These are phyloP conservation scores for Trichosporon coremiiforme DNA, from an alignment of 1,284 basidiomycete genomes.

Conservation along the genomic window DNA sequence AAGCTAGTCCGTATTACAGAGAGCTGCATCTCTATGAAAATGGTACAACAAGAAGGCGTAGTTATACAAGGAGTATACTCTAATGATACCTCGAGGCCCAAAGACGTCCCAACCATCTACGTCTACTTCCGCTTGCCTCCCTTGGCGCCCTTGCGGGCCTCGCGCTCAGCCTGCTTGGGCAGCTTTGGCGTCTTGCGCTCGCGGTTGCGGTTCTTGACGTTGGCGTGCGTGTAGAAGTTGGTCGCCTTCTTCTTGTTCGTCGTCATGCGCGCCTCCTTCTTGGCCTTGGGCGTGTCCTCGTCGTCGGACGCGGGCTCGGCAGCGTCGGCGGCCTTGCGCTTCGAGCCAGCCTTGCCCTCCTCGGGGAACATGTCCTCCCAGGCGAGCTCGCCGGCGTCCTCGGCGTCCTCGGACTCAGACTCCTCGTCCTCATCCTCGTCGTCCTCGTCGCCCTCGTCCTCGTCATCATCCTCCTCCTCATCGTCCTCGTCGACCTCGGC, in stretches of 20 bases:
- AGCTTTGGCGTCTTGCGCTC: conserved; percentile 52
- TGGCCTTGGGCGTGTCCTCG: conserved; percentile 34
- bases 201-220: conserved; percentile 82
- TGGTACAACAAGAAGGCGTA: conserved; percentile 14
- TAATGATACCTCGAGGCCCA: not conserved
- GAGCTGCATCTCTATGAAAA: conserved; percentile 9
- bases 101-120: conserved; percentile 17
- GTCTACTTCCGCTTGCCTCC: conserved; percentile 24
- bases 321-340: conserved; percentile 31
- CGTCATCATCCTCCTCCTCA: conserved; percentile 58
- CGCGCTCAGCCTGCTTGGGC: conserved; percentile 34
- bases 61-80: conserved; percentile 1
- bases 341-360: conserved; percentile 43
- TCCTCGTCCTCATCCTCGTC: conserved; percentile 37
- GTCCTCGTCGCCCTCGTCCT: conserved; percentile 60
- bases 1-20: not conserved
- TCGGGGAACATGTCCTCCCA: conserved; percentile 75
- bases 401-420: conserved; percentile 26
- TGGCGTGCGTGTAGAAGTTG: conserved; percentile 86
- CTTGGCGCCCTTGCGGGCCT: conserved; percentile 5
- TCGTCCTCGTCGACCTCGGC: conserved; percentile 57
- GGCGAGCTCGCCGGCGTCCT: conserved; percentile 69
- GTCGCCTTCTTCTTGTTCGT: conserved; percentile 90
- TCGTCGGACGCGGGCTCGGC: conserved; percentile 38
- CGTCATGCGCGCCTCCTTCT: conserved; percentile 77